Conservation (phyloP, 805 yeast species). For the Wickerhamomyces subpelliculosus region DNA sequence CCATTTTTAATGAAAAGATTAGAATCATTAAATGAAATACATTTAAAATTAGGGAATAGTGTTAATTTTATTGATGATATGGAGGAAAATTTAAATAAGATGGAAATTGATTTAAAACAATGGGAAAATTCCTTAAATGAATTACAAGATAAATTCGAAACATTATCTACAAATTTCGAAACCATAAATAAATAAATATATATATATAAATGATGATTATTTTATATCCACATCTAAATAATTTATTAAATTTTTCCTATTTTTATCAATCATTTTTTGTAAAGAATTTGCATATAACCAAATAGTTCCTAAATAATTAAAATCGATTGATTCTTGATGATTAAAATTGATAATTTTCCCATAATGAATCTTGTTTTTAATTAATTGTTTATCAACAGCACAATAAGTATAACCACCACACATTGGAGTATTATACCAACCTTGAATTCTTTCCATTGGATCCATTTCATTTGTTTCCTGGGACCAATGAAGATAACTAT, state of each 20-base stretch:
- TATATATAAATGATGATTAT: not conserved
- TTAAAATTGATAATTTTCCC: constrained; percentile 4
- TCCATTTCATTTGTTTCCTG: not conserved
- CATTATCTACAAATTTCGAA: constrained; percentile 13
- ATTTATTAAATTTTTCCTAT: not conserved
- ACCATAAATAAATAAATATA: not conserved
- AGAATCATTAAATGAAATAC: constrained; percentile 19
- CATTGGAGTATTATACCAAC: not conserved
- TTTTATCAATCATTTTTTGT: not conserved
- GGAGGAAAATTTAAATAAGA: constrained; percentile 11
- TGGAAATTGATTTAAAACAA: constrained; percentile 18
- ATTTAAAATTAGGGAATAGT: constrained; percentile 12
- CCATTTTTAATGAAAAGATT: constrained; percentile 23
- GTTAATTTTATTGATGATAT: constrained; percentile 14
- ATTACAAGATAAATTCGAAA: constrained; percentile 17
- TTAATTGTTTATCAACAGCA: constrained; percentile 22
- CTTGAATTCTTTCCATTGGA: not conserved
- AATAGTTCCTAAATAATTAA: constrained; percentile 5
- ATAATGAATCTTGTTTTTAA: not conserved
- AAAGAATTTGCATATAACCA: constrained; percentile 1
- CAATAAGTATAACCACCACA: constrained; percentile 45
- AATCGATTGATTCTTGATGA: not conserved
- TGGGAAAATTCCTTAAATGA: constrained; percentile 21
- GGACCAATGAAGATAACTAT: constrained; percentile 19
- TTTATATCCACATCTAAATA: not conserved